Conservation (phyloP, 1,284 basidiomycete species). For the Trichosporon faecale region DNA sequence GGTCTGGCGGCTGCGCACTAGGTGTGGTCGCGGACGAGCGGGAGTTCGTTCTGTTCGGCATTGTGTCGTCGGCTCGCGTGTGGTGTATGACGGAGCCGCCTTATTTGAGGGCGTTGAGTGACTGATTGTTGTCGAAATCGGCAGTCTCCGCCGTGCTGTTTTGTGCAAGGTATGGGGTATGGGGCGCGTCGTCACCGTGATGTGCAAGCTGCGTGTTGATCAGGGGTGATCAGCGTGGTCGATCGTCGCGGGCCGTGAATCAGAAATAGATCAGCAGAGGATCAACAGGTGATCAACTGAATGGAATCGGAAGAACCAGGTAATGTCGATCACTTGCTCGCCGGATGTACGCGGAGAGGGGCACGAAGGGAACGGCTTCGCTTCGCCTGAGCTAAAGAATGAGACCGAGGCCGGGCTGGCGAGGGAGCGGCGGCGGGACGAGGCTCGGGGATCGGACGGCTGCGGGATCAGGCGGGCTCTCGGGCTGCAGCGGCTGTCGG, state of each 20-base stretch:
- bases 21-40: neutral
- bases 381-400: neutral
- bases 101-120: neutral
- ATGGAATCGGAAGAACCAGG: no score
- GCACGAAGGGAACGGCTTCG: neutral
- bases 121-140: no score
- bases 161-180: no score
- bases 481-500: neutral
- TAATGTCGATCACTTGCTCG: neutral
- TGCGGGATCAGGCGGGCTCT: neutral
- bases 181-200: neutral
- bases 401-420: neutral
- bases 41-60: neutral
- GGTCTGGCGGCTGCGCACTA: neutral
- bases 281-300: no score
- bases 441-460: neutral
- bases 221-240: neutral
- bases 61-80: neutral
- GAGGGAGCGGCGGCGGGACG: neutral
- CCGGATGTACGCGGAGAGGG: neutral
- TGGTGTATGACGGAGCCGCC: neutral
- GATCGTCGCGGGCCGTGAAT: neutral
- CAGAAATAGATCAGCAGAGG: neutral
- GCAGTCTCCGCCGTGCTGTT: no score
- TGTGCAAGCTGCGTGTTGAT: neutral